Percentiles rank a stretch among this genome's conserved stretches.
Conservation (phyloP, 1,284 basidiomycete species). For the Sporisorium exsertum region DNA sequence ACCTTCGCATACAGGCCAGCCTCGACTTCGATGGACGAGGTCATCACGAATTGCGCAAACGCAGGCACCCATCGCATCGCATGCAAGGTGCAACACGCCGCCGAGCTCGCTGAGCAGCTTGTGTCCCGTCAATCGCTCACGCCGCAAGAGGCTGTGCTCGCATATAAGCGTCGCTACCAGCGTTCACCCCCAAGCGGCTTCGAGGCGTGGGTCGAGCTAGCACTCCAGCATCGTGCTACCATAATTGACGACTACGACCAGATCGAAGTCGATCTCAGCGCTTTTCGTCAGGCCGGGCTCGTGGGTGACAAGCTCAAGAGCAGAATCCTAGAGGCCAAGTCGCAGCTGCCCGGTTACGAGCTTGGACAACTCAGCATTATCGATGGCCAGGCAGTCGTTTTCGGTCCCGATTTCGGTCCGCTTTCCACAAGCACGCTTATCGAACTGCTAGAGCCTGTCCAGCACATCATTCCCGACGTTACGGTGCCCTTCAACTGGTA, state of each 20-base stretch:
- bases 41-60: conserved; percentile 10
- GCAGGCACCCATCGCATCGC: conserved; percentile 22
- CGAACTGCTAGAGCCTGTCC: conserved; percentile 25
- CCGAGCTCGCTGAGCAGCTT: conserved; percentile 23
- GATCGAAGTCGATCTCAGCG: conserved; percentile 26
- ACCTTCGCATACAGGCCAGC: conserved; percentile 7
- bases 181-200: conserved; percentile 27
- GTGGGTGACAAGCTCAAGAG: conserved; percentile 27
- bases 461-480: conserved; percentile 30
- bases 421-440: conserved; percentile 20
- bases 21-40: conserved; percentile 6
- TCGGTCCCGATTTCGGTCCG: conserved; percentile 26
- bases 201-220: conserved; percentile 26
- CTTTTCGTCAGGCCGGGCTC: conserved; percentile 21
- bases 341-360: conserved; percentile 2
- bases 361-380: conserved; percentile 28
- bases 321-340: conserved; percentile 31
- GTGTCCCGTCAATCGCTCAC: conserved; percentile 28
- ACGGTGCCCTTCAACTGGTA: conserved; percentile 39
- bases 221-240: conserved; percentile 27
- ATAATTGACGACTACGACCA: conserved; percentile 44
- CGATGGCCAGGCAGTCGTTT: conserved; percentile 13
- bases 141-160: conserved; percentile 13
- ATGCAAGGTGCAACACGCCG: conserved; percentile 31
- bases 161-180: conserved; percentile 26